Base-by-base conservation (phyloP, 345 rosid species). In the Gossypioides kirkii region DNA sequence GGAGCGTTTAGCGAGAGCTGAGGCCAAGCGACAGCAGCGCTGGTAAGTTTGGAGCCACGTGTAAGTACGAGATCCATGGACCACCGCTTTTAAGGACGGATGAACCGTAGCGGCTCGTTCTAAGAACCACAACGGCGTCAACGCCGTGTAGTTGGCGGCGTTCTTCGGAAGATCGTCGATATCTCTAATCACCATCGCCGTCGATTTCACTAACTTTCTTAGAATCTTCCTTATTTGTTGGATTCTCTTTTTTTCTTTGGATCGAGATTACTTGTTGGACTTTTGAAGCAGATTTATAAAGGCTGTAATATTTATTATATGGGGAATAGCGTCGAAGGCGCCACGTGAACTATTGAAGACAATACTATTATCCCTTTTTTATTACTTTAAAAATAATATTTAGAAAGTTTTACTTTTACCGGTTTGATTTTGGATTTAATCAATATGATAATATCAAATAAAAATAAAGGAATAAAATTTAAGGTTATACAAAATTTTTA, bases 81-180 rank as follows among this genome's bases (percentile, higher is more conserved):
- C 71, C 53, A 95, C 55, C 8, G 98, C 88, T 18, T 54, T 78
- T 67, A 94, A 82, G 54, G 73, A 12, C 1, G 97, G 99, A 65
- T 92, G 94, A 62, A 94, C 88, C 2, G 79, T 61, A n/a, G 98
- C 98, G 0, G 98, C 97, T 63, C 98, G 84, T 14, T 90, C 91
- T 16, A 94, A 73, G 77, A 94, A 90, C 91, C 93, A 88, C 2
- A 94, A 86, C 32, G 98, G 98, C 63, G 98, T 94, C 73, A 94
- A 42, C 26, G 98, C 93, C 6, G 80, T 85, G 87, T 88, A 87
- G 87, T 94, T 94, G 13, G 98, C 98, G 0, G 71, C 79, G 82
- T 86, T 88, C 69, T 92, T 92, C 0, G 98, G 98, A 36, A 94
- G 89, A 54, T 90, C 92, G 68, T 94, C 98, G 53, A 88, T 92